A percentile compares a stretch with the other conserved stretches of the same genome.
These are phyloP conservation scores for Anisodus acutangulus DNA, from an alignment of 257 asterid genomes.

Conservation along the genomic window DNA sequence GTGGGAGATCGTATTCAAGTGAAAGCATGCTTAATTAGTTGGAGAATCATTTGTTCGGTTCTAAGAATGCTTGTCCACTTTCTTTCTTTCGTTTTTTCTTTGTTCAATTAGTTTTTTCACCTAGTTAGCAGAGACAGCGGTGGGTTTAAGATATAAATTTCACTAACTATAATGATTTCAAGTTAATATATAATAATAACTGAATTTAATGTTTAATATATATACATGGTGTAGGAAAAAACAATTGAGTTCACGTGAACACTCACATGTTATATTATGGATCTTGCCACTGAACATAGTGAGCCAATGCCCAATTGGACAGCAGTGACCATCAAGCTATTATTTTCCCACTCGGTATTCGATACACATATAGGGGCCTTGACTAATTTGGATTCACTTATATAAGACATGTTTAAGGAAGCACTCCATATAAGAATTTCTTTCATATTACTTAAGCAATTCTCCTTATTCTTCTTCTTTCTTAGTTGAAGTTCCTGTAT, in stretches of 20 bases:
- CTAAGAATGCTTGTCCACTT: background rate
- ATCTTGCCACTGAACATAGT: no score
- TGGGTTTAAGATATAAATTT: background rate
- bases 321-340: background rate
- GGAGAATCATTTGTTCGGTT: constrained; percentile 27
- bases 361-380: background rate
- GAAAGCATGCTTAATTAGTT: constrained; percentile 30
- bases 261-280: no score
- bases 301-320: background rate
- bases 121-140: background rate
- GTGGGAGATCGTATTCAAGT: constrained; percentile 2
- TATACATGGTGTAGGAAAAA: no score
- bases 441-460: no score
- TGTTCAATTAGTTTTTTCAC: background rate
- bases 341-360: no score
- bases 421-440: no score
- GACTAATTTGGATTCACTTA: no score
- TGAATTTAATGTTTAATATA: background rate
- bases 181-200: background rate
- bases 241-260: no score
- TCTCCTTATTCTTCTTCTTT: no score
- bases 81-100: background rate
- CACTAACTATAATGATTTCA: background rate
- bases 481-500: no score
- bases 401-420: no score